Conservation (phyloP, 2,329 filamentous ascomycete genomes). For the Metarhizium guizhouense region DNA sequence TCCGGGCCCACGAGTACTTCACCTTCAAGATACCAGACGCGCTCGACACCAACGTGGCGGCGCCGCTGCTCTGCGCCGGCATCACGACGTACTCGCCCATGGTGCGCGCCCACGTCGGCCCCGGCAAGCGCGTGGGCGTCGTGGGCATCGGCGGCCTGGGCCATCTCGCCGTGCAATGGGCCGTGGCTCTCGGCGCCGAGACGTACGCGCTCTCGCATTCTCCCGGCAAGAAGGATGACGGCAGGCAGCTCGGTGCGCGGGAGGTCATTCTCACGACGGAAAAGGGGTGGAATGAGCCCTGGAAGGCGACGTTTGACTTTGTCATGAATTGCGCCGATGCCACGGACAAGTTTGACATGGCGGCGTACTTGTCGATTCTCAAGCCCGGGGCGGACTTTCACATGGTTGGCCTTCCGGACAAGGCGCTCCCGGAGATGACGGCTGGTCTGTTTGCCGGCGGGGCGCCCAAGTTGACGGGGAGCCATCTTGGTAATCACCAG, state of each 20-base stretch:
- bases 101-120: conserved; percentile 55
- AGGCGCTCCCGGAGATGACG: conserved; percentile 33
- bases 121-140: conserved; percentile 62
- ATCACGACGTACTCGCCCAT: conserved; percentile 66
- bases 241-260: conserved; percentile 53
- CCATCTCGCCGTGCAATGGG: conserved; percentile 64
- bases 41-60: conserved; percentile 38
- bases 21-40: conserved; percentile 48
- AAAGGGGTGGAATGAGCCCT: conserved; percentile 48
- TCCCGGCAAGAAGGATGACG: conserved; percentile 48
- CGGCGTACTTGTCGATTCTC: conserved; percentile 39
- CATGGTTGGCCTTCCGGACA: conserved; percentile 46
- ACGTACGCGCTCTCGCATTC: conserved; percentile 56
- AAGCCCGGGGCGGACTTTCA: conserved; percentile 48
- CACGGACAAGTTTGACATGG: conserved; percentile 45
- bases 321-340: conserved; percentile 41
- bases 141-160: conserved; percentile 66
- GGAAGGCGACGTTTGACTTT: conserved; percentile 41
- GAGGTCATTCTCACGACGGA: conserved; percentile 37
- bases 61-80: conserved; percentile 71
- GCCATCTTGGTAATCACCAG: conserved; percentile 52
- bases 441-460: conserved; percentile 39
- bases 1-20: conserved; percentile 48
- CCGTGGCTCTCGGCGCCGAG: conserved; percentile 60
- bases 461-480: conserved; percentile 40